Evolutionary conservation across 1,284 basidiomycete species (phyloP).

Genomic region (Sporisorium exsertum): DNA sequence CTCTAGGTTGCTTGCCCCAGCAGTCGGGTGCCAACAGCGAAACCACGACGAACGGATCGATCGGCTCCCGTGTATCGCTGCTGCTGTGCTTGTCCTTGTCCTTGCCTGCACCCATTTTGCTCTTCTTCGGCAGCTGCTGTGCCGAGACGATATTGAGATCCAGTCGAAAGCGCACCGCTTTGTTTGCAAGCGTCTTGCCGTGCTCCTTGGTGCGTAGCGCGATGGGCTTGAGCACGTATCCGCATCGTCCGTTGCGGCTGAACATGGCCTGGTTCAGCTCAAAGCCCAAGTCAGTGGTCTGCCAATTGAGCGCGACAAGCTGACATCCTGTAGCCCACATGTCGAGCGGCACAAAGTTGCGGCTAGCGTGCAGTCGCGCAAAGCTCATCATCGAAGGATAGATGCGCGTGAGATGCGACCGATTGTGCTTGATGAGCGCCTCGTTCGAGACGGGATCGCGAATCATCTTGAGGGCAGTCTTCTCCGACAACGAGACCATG

Average conservation of each 20-base stretch:
- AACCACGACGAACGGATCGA: constrained; percentile 59
- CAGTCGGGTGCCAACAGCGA: constrained; percentile 49
- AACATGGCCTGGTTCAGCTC: constrained; percentile 97
- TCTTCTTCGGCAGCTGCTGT: constrained; percentile 81
- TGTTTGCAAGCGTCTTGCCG: constrained; percentile 43
- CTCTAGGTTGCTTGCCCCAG: constrained; percentile 56
- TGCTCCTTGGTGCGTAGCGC: constrained; percentile 76
- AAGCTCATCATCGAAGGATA: constrained; percentile 85
- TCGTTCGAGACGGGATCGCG: constrained; percentile 45
- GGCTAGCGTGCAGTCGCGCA: constrained; percentile 59
- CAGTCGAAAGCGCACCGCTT: constrained; percentile 47
- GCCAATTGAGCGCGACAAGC: constrained; percentile 97
- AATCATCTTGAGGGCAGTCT: constrained; percentile 60
- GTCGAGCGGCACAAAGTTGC: constrained; percentile 89
- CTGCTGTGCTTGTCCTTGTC: constrained; percentile 41
- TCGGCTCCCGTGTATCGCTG: constrained; percentile 43
- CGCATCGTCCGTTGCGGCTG: constrained; percentile 82
- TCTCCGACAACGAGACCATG: constrained; percentile 93
- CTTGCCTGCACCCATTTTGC: constrained; percentile 37
- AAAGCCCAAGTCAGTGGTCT: constrained; percentile 77
- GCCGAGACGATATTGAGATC: constrained; percentile 80
- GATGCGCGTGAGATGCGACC: constrained; percentile 84
- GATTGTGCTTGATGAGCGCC: constrained; percentile 89
- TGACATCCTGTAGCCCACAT: constrained; percentile 93
- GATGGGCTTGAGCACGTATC: constrained; percentile 90